Conservation (phyloP, 2,329 filamentous ascomycete genomes). For the Trichoderma sp. region DNA sequence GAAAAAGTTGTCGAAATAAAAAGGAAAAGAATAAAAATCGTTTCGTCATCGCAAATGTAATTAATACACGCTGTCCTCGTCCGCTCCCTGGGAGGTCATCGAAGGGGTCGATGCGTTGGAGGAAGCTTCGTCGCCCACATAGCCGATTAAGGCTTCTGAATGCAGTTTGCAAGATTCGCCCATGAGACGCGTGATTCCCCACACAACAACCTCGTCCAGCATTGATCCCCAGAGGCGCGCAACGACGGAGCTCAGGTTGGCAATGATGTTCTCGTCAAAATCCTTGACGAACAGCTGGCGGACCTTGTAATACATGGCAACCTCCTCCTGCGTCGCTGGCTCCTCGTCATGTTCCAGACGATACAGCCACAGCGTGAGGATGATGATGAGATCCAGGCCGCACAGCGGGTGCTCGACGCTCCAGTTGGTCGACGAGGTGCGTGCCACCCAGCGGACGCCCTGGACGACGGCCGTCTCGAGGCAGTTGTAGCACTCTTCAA, state of each 20-base stretch:
- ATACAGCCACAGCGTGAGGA: constrained; percentile 96
- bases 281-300: constrained; percentile 90
- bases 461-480: constrained; percentile 94
- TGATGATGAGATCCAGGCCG: constrained; percentile 95
- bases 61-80: constrained; percentile 73
- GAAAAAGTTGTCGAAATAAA: constrained; percentile 28
- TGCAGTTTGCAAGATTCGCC: constrained; percentile 97
- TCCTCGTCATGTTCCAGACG: constrained; percentile 99
- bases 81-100: constrained; percentile 70
- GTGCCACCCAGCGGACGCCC: constrained; percentile 96
- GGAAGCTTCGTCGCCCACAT: constrained; percentile 80
- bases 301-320: constrained; percentile 89
- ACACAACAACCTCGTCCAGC: constrained; percentile 97
- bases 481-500: constrained; percentile 96
- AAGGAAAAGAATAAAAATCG: constrained; percentile 43
- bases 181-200: constrained; percentile 96
- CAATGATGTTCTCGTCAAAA: constrained; percentile 75
- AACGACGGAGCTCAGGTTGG: constrained; percentile 91
- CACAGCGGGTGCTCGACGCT: constrained; percentile 97
- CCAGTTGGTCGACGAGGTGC: constrained; percentile 97
- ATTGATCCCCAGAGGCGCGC: constrained; percentile 96
- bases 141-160: constrained; percentile 90
- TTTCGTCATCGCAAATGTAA: constrained; percentile 53
- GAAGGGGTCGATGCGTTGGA: constrained; percentile 70
- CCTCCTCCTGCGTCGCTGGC: constrained; percentile 78